phyloP scores from a whole-genome alignment of 2,329 filamentous ascomycete genomes.

The Pseudogymnoascus sp. region DNA sequence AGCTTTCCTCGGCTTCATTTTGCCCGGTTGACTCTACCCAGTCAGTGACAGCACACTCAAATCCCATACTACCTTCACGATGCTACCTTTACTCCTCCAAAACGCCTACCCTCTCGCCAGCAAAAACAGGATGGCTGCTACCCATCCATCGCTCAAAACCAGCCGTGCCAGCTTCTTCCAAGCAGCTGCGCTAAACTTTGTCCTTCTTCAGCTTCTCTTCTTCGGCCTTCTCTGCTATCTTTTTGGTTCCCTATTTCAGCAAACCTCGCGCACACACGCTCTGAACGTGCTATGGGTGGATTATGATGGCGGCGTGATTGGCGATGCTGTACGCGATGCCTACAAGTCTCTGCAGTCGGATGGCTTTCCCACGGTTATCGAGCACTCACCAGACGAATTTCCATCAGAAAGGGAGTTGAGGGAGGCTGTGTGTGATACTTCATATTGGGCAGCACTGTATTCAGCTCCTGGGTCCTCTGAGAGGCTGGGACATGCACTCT shows the following conservation, averaged over 20 bases:
- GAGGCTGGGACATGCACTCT: not conserved
- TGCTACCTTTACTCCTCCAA: not conserved
- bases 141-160: constrained; percentile 11
- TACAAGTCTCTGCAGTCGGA: constrained; percentile 30
- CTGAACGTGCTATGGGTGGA: constrained; percentile 55
- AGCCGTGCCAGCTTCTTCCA: constrained; percentile 18
- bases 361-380: constrained; percentile 31
- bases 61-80: not conserved
- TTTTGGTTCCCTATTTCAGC: constrained; percentile 31
- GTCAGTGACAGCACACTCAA: not conserved
- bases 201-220: constrained; percentile 23
- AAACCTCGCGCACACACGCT: constrained; percentile 30
- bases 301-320: constrained; percentile 49
- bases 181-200: constrained; percentile 20
- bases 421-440: constrained; percentile 25
- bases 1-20: not conserved
- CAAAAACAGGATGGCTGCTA: constrained; percentile 17
- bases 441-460: constrained; percentile 4
- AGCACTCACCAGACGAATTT: constrained; percentile 26
- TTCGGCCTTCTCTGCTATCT: constrained; percentile 29
- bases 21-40: no score
- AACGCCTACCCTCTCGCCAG: constrained; percentile 11
- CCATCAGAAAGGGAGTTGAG: constrained; percentile 25
- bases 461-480: not conserved
- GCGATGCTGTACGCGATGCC: constrained; percentile 30